Base-by-base conservation (phyloP, 2,329 filamentous ascomycete species). In the Verruconis gallopava region DNA sequence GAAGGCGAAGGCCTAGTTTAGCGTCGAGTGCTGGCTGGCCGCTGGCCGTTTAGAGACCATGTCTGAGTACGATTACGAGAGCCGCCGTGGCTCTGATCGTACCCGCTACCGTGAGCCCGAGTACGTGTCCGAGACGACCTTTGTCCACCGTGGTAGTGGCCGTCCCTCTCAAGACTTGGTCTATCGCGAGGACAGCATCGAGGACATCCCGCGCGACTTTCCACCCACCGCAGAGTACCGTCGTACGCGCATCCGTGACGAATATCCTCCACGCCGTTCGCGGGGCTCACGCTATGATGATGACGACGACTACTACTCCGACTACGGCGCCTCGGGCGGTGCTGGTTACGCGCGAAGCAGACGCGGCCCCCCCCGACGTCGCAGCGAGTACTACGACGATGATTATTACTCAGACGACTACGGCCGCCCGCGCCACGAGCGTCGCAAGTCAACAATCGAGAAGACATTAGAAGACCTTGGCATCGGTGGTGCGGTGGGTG, bases 181-280 rank as follows among this genome's bases (percentile, higher is more conserved):
- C 54, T 68, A 65, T 54, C 66, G 67, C 44, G 79, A 88, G 56
- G 80, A 85, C 53, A 86, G 80, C 59, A 78, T 93, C 55, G 88
- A 94, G 63, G 84, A 93, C 62, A 77, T 93, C 46, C 76, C 77
- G 49, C 78, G 85, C 50, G 83, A 93, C 51, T 93, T 93, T 53
- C 84, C 84, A 21, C 80, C 79, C 4, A 77, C 53, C 55, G 58
- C 53, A 55, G 62, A 66, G 51, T 63, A 63, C 50, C 60, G 62
- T 21, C 61, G 63, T 38, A 62, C 63, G 39, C 62, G 57, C 46
- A 66, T 67, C 50, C 60, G 69, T 48, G 68, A 71, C 50, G 61
- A 65, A 43, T 53, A 54, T 50, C 50, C 45, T 21, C 51, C 45
- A 41, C 52, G 56, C 44, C 45, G 44, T 14, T 48, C 52, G 41